Evolutionary conservation across 805 yeast species (phyloP).

Genomic region (Spathaspora arborariae): DNA sequence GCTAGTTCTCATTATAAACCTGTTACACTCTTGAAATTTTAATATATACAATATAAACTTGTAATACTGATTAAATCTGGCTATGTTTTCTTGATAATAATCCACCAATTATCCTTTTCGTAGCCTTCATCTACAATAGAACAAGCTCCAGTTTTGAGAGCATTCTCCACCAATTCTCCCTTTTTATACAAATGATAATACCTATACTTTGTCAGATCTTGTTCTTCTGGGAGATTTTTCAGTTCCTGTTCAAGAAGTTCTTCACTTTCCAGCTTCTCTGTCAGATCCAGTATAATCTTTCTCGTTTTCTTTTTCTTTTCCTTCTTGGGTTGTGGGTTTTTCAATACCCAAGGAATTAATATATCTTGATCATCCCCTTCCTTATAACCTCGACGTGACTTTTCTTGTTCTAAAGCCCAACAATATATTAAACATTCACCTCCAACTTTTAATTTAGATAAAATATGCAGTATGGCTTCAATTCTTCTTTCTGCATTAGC

Average conservation of each 20-base stretch:
- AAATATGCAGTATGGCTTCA: slow-evolving; percentile 66
- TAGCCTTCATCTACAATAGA: slow-evolving; percentile 68
- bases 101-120: slow-evolving; percentile 95
- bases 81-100: slow-evolving; percentile 18
- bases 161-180: slow-evolving; percentile 80
- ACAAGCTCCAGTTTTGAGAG: slow-evolving; percentile 65
- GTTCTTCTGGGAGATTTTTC: background rate
- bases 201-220: slow-evolving; percentile 62
- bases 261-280: slow-evolving; percentile 11
- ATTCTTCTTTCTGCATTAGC: slow-evolving; percentile 78
- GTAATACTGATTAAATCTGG: background rate
- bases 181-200: slow-evolving; percentile 82
- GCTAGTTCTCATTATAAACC: no score
- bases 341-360: slow-evolving; percentile 91
- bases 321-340: slow-evolving; percentile 38
- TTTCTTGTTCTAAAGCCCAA: slow-evolving; percentile 94
- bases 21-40: background rate
- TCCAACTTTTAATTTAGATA: slow-evolving; percentile 51
- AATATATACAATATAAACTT: background rate
- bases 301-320: slow-evolving; percentile 17
- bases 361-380: slow-evolving; percentile 93
- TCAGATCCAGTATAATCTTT: slow-evolving; percentile 11
- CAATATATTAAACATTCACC: slow-evolving; percentile 83
- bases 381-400: slow-evolving; percentile 83
- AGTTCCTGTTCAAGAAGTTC: slow-evolving; percentile 5